Evolutionary conservation across 2,329 filamentous ascomycete species (phyloP), one percentile per base, ranked within the genome.

Genomic region (Scortechinia acanthostroma): DNA sequence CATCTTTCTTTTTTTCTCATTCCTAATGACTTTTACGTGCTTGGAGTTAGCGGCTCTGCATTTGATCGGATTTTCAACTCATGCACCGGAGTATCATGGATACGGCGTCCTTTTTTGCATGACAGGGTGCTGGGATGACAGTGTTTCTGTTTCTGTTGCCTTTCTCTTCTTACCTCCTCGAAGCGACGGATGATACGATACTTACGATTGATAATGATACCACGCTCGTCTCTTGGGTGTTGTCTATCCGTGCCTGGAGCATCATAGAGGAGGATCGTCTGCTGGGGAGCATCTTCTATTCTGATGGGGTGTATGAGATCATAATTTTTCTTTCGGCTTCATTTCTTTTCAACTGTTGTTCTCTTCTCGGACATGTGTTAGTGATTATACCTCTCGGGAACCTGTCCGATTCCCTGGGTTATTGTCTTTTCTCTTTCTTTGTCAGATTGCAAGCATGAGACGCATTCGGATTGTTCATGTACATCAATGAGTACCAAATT

Each of bases 331-430:
- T n/a, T n/a, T n/a, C n/a, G n/a, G n/a, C n/a, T n/a, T n/a, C n/a
- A n/a, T n/a, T n/a, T n/a, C n/a, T n/a, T n/a, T n/a, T n/a, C n/a
- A n/a, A n/a, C n/a, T n/a, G n/a, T 30, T 30, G 10, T 30, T 30
- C 25, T 19, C 35, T 40, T 40, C 35, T 40, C 35, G 35, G 35
- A 40, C 25, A 15, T 40, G 35, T 40, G 10, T 40, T 40, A 40
- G 14, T 40, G 6, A 10, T 40, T 40, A 40, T 40, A 40, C 35
- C 35, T 6, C 35, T 6, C 13, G 10, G 35, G 35, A 30, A n/a
- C n/a, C n/a, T n/a, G n/a, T n/a, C n/a, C n/a, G 25, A 30, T n/a
- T 30, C 25, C 25, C 25, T 30, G 25, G 25, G n/a, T 30, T 30
- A n/a, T n/a, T n/a, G n/a, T n/a, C n/a, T n/a, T n/a, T n/a, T n/a